These are phyloP conservation scores for Alternaria gansuensis DNA, from an alignment of 2,329 filamentous ascomycete genomes.

Conservation along the genomic window DNA sequence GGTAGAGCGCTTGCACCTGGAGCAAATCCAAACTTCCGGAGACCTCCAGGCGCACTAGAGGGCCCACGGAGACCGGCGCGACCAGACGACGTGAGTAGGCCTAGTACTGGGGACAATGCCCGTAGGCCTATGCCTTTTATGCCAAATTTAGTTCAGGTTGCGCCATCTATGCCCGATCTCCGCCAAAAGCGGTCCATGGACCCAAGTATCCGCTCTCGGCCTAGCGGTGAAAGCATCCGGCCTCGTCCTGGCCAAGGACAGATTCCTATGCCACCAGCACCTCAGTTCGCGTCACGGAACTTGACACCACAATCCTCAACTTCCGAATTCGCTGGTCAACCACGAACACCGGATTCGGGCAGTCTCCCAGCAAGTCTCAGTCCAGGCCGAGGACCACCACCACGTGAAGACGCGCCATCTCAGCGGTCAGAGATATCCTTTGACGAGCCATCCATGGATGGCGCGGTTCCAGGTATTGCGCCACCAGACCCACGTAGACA, in stretches of 20 bases:
- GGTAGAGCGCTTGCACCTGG: conserved; percentile 27
- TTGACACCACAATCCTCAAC: conserved; percentile 54
- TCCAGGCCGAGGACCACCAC: conserved; percentile 38
- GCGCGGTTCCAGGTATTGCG: conserved; percentile 28
- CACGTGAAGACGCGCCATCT: conserved; percentile 44
- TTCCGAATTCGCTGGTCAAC: conserved; percentile 48
- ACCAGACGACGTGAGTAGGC: conserved; percentile 37
- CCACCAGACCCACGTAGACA: conserved; percentile 41
- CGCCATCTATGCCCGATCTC: conserved; percentile 40
- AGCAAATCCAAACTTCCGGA: conserved; percentile 36
- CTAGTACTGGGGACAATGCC: conserved; percentile 42
- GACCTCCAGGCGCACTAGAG: conserved; percentile 32
- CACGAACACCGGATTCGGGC: conserved; percentile 46
- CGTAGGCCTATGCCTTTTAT: conserved; percentile 39
- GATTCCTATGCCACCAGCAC: conserved; percentile 42
- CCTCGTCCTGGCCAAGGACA: conserved; percentile 43
- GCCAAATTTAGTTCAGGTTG: conserved; percentile 33
- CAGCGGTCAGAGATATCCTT: conserved; percentile 42
- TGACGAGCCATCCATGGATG: conserved; percentile 40
- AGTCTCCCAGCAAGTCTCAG: conserved; percentile 38
- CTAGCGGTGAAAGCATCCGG: conserved; percentile 50
- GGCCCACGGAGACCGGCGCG: conserved; percentile 34
- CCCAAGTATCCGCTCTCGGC: conserved; percentile 44
- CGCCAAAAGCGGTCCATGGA: conserved; percentile 49
- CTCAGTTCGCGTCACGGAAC: conserved; percentile 44